Evolutionary conservation across 257 asterid genomes (phyloP).

Genomic region (Solanum stenotomum): DNA sequence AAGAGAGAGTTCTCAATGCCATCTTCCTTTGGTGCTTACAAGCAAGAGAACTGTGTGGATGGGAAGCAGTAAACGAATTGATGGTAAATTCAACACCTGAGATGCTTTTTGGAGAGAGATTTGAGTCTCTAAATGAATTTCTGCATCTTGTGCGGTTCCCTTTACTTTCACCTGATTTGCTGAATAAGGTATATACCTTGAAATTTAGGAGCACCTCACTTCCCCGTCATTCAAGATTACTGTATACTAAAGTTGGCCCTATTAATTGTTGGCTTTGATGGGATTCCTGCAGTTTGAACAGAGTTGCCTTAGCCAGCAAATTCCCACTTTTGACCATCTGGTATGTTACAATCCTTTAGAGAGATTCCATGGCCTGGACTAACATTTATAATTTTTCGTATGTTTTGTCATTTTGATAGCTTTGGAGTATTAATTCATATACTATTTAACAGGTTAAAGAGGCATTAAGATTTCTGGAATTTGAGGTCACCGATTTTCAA

Average conservation of each 20-base stretch:
- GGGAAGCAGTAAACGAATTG: conserved; percentile 65
- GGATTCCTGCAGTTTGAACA: conserved; percentile 54
- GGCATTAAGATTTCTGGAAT: conserved; percentile 56
- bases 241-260: neutral
- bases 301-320: conserved; percentile 48
- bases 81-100: conserved; percentile 43
- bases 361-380: neutral
- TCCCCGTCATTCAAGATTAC: neutral
- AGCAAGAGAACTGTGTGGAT: conserved; percentile 53
- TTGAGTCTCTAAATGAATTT: conserved; percentile 32
- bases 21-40: conserved; percentile 67
- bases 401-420: neutral
- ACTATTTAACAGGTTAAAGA: conserved; percentile 57
- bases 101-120: conserved; percentile 54
- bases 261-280: neutral
- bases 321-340: conserved; percentile 48
- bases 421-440: neutral
- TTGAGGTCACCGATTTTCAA: conserved; percentile 30
- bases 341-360: conserved; percentile 24
- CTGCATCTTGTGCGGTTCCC: conserved; percentile 67
- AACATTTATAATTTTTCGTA: neutral
- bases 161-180: conserved; percentile 51
- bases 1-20: conserved; percentile 90
- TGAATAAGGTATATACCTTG: conserved; percentile 47
- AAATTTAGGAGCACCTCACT: neutral